These are phyloP conservation scores for Aspergillus bridgeri DNA, from an alignment of 495 filamentous ascomycete genomes.

Conservation along the genomic window DNA sequence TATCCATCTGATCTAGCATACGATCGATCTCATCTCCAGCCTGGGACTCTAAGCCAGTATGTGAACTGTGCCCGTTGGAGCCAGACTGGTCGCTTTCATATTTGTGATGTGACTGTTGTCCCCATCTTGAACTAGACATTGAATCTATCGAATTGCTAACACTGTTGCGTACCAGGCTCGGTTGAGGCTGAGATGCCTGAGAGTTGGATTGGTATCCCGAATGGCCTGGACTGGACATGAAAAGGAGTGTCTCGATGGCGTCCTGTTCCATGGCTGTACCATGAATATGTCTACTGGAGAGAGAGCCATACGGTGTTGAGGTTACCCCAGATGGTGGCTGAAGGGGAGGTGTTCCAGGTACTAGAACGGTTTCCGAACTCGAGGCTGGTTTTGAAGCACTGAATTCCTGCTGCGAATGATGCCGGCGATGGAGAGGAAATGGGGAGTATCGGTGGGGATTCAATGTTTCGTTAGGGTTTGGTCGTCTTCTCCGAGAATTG, in stretches of 20 bases:
- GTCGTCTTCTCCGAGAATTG: constrained; percentile 30
- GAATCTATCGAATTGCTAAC: constrained; percentile 31
- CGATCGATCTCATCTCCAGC: constrained; percentile 51
- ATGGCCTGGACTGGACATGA: constrained; percentile 83
- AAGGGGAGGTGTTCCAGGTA: constrained; percentile 32
- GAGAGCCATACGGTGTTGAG: constrained; percentile 24
- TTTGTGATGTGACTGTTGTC: constrained; percentile 21
- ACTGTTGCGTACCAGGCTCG: constrained; percentile 25
- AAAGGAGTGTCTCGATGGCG: constrained; percentile 80
- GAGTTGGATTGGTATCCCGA: constrained; percentile 51
- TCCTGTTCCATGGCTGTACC: constrained; percentile 77
- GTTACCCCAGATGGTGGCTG: constrained; percentile 28
- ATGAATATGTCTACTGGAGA: constrained; percentile 50
- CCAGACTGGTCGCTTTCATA: constrained; percentile 11
- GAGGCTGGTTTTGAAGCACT: constrained; percentile 14
- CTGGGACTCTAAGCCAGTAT: constrained; percentile 29
- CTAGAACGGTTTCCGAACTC: constrained; percentile 22
- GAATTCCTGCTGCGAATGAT: constrained; percentile 38
- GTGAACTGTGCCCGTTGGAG: constrained; percentile 1
- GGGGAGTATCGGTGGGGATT: constrained; percentile 22
- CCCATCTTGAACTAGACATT: constrained; percentile 13
- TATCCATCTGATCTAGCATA: constrained; percentile 51
- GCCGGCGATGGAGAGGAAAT: constrained; percentile 31
- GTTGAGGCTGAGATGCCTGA: constrained; percentile 22
- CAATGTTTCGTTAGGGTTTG: constrained; percentile 37